Conservation (phyloP, 768 basidiomycete genomes). For the Tulasnella sp. region DNA sequence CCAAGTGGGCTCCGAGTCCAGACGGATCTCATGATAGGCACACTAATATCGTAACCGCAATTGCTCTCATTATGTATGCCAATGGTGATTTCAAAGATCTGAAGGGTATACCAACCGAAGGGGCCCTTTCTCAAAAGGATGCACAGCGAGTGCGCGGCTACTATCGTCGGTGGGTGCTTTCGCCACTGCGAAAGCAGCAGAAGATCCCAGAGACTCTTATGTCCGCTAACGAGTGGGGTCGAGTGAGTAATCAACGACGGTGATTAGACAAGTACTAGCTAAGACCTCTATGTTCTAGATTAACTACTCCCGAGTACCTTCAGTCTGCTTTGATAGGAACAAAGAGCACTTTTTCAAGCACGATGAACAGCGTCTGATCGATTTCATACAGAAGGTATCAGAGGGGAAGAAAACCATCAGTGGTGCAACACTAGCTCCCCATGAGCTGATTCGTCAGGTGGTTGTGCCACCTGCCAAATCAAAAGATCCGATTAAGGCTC, state of each 20-base stretch:
- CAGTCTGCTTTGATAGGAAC: conserved; percentile 50
- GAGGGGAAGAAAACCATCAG: conserved; percentile 42
- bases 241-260: neutral
- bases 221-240: conserved; percentile 35
- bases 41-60: conserved; percentile 53
- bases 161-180: conserved; percentile 47
- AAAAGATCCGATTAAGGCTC: conserved; percentile 22
- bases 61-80: conserved; percentile 40
- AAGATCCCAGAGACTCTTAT: conserved; percentile 48
- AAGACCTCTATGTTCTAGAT: conserved; percentile 41
- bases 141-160: conserved; percentile 39
- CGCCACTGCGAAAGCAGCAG: conserved; percentile 37
- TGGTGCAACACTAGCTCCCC: conserved; percentile 55
- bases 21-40: conserved; percentile 45
- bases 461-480: conserved; percentile 10
- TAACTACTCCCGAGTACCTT: conserved; percentile 44
- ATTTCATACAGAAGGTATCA: conserved; percentile 45
- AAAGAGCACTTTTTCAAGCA: conserved; percentile 41
- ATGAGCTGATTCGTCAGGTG: conserved; percentile 40
- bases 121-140: conserved; percentile 19
- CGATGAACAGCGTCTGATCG: conserved; percentile 42
- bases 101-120: conserved; percentile 16
- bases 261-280: neutral
- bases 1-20: conserved; percentile 61
- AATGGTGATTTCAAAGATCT: conserved; percentile 20